Base-by-base conservation (phyloP, 2,329 filamentous ascomycete genomes). In the Trichoderma harzianum region DNA sequence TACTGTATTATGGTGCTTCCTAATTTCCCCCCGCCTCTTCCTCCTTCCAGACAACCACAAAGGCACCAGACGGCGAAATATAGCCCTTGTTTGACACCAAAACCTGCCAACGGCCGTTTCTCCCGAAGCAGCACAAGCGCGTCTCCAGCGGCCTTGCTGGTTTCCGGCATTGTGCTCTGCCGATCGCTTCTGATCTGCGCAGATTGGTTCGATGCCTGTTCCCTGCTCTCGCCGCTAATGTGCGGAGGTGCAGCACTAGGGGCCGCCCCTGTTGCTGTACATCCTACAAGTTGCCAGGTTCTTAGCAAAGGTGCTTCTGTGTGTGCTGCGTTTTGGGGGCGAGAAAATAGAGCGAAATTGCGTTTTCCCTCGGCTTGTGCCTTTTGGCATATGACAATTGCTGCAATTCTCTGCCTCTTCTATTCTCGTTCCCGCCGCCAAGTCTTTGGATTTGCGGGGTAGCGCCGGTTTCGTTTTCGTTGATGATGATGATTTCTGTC, bases 161-260 rank as follows among this genome's bases (percentile, higher is more conserved):
- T 12, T 65, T 65, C 62, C 62, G 47, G 63, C 61, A 64, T 32
- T 65, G 21, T 10, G 47, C 51, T 21, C 24, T 69, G 69, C 53
- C 47, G 69, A 71, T 71, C 69, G 26, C 61, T 14, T 24, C 34
- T 58, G 61, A 71, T 71, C 61, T 58, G 61, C 68, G 21, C 28
- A 28, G 47, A 21, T 53, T 57, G 14, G 53, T 21, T 57, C 53
- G 14, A 57, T 28, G 26, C 26, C 53, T 57, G 53, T 57, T 14
- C 14, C 26, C 26, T 57, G 24, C 28, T 57, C 28, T 57, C 53
- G 47, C 64, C 47, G 64, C 64, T 67, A 67, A 21, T 26, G 24
- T 67, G 51, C 28, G 64, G 51, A 67, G 64, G 64, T 58, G 64
- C 47, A 53, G 64, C 64, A 28, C 32, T 63, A 26, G 36, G 60